Evolutionary conservation across 2,329 filamentous ascomycete species (phyloP), one percentile per base, ranked within the genome.

Genomic region (Penicillium freii): DNA sequence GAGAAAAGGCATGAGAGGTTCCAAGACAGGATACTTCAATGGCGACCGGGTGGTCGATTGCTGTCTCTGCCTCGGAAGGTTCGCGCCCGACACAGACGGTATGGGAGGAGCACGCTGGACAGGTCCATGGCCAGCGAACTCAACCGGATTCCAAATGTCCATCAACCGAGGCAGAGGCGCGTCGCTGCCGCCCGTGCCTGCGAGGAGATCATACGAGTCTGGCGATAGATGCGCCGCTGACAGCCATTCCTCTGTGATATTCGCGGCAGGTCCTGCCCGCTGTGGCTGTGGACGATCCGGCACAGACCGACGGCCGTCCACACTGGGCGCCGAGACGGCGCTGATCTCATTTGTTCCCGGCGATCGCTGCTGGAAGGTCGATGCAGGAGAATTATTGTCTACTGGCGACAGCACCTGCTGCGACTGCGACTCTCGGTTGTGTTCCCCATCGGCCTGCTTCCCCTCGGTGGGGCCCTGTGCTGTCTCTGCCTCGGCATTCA

Each of bases 11-110:
- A 96, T 76, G 3, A 97, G 79, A 31, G 92, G 92, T 66, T 91
- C 86, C 51, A 96, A 78, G 4, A 96, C 92, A 1, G 92, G 92
- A 68, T 96, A 96, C 68, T 91, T 87, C 58, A 94, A 77, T 3
- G 63, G 57, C 11, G 68, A 50, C 21, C 64, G 60, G 1, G 68
- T 66, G 50, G 64, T 74, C 62, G 78, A 77, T 58, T 78, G 80
- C 57, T 79, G 78, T 61, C 83, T 84, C 62, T 78, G 80, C 50
- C 81, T 80, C 54, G 83, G 81, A 39, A 81, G 74, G 40, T 84
- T 79, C 62, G 87, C 86, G 60, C 81, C 77, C 45, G 78, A 78
- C 25, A 76, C 72, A 17, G 81, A 78, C 1, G 80, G 52, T 25
- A 58, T 27, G 21, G 55, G 62, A 36, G 55, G 48, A 5, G 56